Evolutionary conservation across 306 rosid genomes (phyloP).

Genomic region (Vigna unguiculata): DNA sequence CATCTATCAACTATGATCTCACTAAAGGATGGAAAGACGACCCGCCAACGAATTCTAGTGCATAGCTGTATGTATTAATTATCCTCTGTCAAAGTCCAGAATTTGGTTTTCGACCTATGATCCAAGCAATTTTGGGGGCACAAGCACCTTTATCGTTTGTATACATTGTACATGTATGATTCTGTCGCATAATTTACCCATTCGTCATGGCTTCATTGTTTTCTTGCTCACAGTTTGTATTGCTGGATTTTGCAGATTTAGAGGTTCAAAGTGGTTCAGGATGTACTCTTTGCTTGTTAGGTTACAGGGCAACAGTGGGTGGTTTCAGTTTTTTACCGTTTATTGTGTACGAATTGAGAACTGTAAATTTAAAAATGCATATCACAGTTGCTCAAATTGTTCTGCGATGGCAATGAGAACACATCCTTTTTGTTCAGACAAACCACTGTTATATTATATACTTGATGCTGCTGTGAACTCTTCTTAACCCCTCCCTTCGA

Average conservation of each 20-base stretch:
- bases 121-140: slow-evolving; percentile 59
- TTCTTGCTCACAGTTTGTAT: slow-evolving; percentile 42
- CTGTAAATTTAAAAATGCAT: slow-evolving; percentile 42
- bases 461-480: slow-evolving; percentile 22
- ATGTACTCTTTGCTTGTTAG: slow-evolving; percentile 53
- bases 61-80: slow-evolving; percentile 50
- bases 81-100: slow-evolving; percentile 43
- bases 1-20: slow-evolving; percentile 97
- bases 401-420: slow-evolving; percentile 49
- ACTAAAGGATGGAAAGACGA: slow-evolving; percentile 93
- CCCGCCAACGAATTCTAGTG: slow-evolving; percentile 61
- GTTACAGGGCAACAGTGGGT: slow-evolving; percentile 55
- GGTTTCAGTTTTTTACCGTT: slow-evolving; percentile 50
- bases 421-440: slow-evolving; percentile 39
- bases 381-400: slow-evolving; percentile 44
- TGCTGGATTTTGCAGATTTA: slow-evolving; percentile 68
- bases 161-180: slow-evolving; percentile 86
- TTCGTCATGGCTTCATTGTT: slow-evolving; percentile 21
- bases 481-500: slow-evolving; percentile 8
- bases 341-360: slow-evolving; percentile 51
- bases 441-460: slow-evolving; percentile 22
- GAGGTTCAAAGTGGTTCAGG: slow-evolving; percentile 58
- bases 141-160: slow-evolving; percentile 56
- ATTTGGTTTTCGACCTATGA: slow-evolving; percentile 50
- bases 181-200: slow-evolving; percentile 35